Percentiles rank a stretch among this genome's conserved stretches.
Conservation (phyloP, 2,329 filamentous ascomycete genomes). For the Epichloe sibirici region DNA sequence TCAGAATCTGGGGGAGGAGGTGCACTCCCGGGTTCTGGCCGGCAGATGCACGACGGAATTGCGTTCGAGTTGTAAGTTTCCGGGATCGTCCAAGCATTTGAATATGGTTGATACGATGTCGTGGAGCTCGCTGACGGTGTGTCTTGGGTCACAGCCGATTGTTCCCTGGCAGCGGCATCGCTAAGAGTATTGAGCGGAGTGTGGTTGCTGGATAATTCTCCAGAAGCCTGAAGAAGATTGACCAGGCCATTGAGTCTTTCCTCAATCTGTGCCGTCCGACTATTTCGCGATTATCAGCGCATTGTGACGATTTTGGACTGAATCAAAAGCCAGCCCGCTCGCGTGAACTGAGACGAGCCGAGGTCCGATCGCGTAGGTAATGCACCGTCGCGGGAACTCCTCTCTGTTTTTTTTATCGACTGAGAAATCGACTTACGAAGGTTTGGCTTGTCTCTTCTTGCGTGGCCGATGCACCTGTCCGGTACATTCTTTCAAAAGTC, state of each 20-base stretch:
- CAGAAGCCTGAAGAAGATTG: slow-evolving; percentile 32
- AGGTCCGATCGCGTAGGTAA: background rate
- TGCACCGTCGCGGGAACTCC: background rate
- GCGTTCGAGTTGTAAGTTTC: slow-evolving; percentile 33
- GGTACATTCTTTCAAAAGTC: slow-evolving; percentile 34
- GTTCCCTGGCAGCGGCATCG: slow-evolving; percentile 16
- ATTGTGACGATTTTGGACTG: background rate
- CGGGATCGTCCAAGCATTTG: slow-evolving; percentile 22
- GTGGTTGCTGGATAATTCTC: slow-evolving; percentile 20
- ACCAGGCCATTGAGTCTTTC: slow-evolving; percentile 37
- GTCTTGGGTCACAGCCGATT: slow-evolving; percentile 13
- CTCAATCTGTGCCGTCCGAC: slow-evolving; percentile 37
- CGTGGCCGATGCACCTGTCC: slow-evolving; percentile 35
- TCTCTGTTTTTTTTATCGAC: background rate
- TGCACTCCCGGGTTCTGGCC: slow-evolving; percentile 26
- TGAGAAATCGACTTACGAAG: slow-evolving; percentile 30
- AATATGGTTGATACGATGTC: slow-evolving; percentile 5
- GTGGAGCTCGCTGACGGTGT: slow-evolving; percentile 12
- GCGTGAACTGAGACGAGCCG: background rate
- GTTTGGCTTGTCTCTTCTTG: slow-evolving; percentile 38
- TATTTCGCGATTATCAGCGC: slow-evolving; percentile 11
- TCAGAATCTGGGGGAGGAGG: slow-evolving; percentile 33
- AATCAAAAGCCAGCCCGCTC: background rate
- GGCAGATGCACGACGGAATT: slow-evolving; percentile 34
- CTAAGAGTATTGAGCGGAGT: slow-evolving; percentile 15